phyloP scores from a whole-genome alignment of 768 basidiomycete species.

The Cyclocybe cylindracea region DNA sequence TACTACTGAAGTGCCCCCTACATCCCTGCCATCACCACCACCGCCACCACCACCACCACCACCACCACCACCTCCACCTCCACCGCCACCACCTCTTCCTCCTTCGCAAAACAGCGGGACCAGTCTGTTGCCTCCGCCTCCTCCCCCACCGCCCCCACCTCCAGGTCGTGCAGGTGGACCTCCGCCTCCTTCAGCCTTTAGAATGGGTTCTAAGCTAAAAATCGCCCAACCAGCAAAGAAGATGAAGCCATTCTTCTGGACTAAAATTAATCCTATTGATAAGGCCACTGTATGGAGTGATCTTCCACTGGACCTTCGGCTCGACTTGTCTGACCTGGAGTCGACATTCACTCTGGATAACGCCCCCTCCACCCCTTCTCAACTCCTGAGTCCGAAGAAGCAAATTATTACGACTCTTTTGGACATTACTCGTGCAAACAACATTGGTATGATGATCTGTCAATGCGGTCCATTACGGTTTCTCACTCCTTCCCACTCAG shows the following conservation, averaged over 20 bases:
- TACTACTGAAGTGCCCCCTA: slow-evolving; percentile 35
- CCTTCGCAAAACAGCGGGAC: too few species aligned
- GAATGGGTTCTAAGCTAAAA: slow-evolving; percentile 30
- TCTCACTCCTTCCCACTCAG: slow-evolving; percentile 32
- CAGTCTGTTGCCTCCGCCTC: slow-evolving; percentile 10
- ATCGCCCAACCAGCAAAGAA: slow-evolving; percentile 50
- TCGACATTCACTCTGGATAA: slow-evolving; percentile 68
- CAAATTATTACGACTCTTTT: slow-evolving; percentile 70
- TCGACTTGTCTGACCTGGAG: slow-evolving; percentile 74
- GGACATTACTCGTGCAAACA: slow-evolving; percentile 81
- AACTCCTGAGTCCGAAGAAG: slow-evolving; percentile 47
- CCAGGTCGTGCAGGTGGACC: slow-evolving; percentile 30
- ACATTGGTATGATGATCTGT: slow-evolving; percentile 57
- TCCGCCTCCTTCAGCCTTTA: slow-evolving; percentile 41
- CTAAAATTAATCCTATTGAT: slow-evolving; percentile 57
- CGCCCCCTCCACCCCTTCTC: slow-evolving; percentile 40
- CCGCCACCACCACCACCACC: slow-evolving; percentile 21
- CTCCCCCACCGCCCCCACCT: slow-evolving; percentile 32
- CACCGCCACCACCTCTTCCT: slow-evolving; percentile 21
- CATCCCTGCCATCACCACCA: slow-evolving; percentile 16
- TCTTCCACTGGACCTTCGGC: slow-evolving; percentile 34
- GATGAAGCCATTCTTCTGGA: slow-evolving; percentile 91
- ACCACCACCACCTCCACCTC: slow-evolving; percentile 24
- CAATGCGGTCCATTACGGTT: slow-evolving; percentile 5
- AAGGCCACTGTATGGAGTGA: slow-evolving; percentile 72